Evolutionary conservation across 371 early-diverging fungal genomes (phyloP).

Genomic region (Ecytonucleospora hepatopenaei): DNA sequence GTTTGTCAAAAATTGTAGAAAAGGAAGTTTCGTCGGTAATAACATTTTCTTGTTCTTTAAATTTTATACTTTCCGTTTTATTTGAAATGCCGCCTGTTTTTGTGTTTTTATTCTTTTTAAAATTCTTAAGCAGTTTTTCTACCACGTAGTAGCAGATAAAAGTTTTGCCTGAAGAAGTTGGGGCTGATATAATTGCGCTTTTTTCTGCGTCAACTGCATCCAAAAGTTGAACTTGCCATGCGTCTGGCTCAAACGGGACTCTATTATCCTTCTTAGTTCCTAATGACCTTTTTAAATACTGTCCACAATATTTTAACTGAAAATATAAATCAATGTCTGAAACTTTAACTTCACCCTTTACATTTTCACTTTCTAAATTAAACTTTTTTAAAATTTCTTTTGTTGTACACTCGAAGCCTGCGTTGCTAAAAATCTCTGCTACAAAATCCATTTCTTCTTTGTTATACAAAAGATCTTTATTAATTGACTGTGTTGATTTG

Average conservation of each 20-base stretch:
- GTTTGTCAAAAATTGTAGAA: not conserved
- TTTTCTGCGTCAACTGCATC: slow-evolving; percentile 57
- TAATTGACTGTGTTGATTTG: not conserved
- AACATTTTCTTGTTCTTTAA: no score
- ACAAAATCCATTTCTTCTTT: slow-evolving; percentile 49
- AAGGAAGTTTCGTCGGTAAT: not conserved
- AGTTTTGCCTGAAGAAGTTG: slow-evolving; percentile 61
- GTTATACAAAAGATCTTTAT: not conserved
- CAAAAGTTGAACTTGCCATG: slow-evolving; percentile 59
- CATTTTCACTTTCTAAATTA: slow-evolving; percentile 16
- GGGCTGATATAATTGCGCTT: slow-evolving; percentile 59
- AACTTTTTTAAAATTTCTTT: slow-evolving; percentile 48
- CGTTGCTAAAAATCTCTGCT: slow-evolving; percentile 39
- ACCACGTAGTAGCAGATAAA: slow-evolving; percentile 62
- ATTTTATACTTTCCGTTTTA: not conserved
- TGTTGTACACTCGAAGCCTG: slow-evolving; percentile 53
- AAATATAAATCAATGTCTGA: slow-evolving; percentile 57
- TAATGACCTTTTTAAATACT: slow-evolving; percentile 52
- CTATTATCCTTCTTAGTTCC: slow-evolving; percentile 55
- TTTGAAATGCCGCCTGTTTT: not conserved
- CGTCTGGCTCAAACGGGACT: slow-evolving; percentile 60
- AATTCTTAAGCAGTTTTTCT: slow-evolving; percentile 58
- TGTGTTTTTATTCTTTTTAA: not conserved
- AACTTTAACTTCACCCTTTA: slow-evolving; percentile 12
- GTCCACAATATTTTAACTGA: slow-evolving; percentile 54